Base-by-base conservation (phyloP, 2,329 filamentous ascomycete species). In the Stagonosporopsis vannaccii region DNA sequence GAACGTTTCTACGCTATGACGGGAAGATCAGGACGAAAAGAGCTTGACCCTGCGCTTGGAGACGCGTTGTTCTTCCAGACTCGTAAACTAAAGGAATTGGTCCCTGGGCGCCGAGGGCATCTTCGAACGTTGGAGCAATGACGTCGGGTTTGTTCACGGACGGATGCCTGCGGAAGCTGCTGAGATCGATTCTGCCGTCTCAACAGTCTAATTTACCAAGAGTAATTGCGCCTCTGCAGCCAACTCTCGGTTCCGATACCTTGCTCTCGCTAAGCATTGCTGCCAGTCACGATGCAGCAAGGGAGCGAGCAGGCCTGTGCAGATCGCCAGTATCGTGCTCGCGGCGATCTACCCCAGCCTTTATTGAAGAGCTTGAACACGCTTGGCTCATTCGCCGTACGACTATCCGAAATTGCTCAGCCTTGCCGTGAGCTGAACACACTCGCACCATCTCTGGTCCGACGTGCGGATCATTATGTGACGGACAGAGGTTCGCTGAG, bases 31-130 rank as follows among this genome's bases (percentile, higher is more conserved):
- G 26, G 32, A 51, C 39, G 49, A 49, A 41, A 35, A 35, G 26
- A 40, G 49, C 37, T 49, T 51, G 43, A 48, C 6, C 32, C 39
- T 45, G 44, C 54, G 44, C 54, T 52, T 53, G 44, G 17, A 41
- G 32, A 45, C 40, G 49, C 43, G 33, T 58, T 49, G 33, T 17
- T 35, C 49, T 40, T 58, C 54, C 49, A 52, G 54, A 52, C 44
- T 51, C 39, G 30, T 20, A 23, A 23, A 40, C 54, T 52, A 57
- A n/a, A 26, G 17, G 20, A 17, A 26, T 36, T 39, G 36, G 37
- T 44, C 43, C 17, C 54, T 57, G 43, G 43, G 48, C 48, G 37
- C 48, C 43, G 54, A 47, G 44, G 40, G 20, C 25, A 15, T 20
- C 6, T n/a, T 12, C 23, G 8, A 35, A 35, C 32, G 32, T 26